phyloP scores from a whole-genome alignment of 148 eudicot species.

The Amaranthus hypochondriacus region DNA sequence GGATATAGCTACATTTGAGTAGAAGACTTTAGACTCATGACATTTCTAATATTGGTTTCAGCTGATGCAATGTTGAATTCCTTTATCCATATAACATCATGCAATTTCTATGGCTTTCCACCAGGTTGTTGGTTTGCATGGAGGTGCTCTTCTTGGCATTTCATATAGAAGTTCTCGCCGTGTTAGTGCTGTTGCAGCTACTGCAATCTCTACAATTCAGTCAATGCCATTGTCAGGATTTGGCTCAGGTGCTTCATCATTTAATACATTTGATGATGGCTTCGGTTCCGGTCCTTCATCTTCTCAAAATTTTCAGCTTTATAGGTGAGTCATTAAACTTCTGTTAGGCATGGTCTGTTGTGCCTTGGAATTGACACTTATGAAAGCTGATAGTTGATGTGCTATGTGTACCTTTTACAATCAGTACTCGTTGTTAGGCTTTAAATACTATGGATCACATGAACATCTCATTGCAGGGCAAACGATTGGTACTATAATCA shows the following conservation, averaged over 20 bases:
- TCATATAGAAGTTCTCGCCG: constrained; percentile 85
- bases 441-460: neutral
- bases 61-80: neutral
- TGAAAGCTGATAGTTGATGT: neutral
- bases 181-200: constrained; percentile 68
- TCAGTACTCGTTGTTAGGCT: neutral
- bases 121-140: constrained; percentile 77
- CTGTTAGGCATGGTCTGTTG: neutral
- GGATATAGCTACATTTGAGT: neutral
- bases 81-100: neutral
- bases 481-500: neutral
- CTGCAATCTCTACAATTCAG: constrained; percentile 83
- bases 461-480: neutral
- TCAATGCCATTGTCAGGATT: constrained; percentile 86
- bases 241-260: constrained; percentile 69
- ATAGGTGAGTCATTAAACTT: constrained; percentile 38
- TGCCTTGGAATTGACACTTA: neutral
- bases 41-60: neutral
- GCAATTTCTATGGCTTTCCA: constrained; percentile 9
- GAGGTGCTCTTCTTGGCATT: constrained; percentile 90
- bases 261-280: constrained; percentile 71
- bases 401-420: constrained; percentile 4
- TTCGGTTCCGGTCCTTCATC: constrained; percentile 45
- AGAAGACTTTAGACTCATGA: neutral
- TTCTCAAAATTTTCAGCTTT: constrained; percentile 79